Percentiles rank a stretch among this genome's conserved stretches.
These are phyloP conservation scores for Botryosphaeria dothidea DNA, from an alignment of 2,329 filamentous ascomycete genomes.

Conservation along the genomic window DNA sequence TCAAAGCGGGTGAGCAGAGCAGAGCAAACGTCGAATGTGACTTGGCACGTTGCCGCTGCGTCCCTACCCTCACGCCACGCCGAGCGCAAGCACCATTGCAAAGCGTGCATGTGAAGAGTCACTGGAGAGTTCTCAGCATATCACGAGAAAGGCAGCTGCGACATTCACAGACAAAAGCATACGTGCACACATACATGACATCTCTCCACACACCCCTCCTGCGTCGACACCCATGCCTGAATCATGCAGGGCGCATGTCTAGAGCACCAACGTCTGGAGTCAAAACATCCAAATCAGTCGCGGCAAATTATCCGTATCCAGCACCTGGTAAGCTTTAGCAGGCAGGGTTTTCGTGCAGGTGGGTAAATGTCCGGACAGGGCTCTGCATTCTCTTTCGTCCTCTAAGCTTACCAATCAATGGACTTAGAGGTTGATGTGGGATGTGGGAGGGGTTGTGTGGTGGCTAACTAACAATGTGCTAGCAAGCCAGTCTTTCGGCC, in stretches of 20 bases:
- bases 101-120: constrained; percentile 3
- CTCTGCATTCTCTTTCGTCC: not conserved
- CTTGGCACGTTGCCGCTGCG: constrained; percentile 8
- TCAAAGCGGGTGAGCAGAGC: not conserved
- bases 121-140: not conserved
- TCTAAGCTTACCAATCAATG: constrained; percentile 10
- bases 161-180: not conserved
- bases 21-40: not conserved
- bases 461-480: not conserved
- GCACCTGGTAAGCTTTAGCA: not conserved
- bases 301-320: not conserved
- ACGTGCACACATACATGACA: not conserved
- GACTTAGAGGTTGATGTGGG: not conserved
- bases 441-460: not conserved
- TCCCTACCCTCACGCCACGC: constrained; percentile 1
- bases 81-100: not conserved
- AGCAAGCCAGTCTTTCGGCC: not conserved
- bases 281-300: not conserved
- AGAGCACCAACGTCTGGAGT: not conserved
- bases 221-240: not conserved
- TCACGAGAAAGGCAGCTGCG: not conserved
- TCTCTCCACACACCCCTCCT: not conserved
- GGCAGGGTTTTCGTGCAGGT: not conserved
- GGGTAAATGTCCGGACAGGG: not conserved
- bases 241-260: not conserved